Conservation (phyloP, 140 eudicot species). For the Flaveria floridana region DNA sequence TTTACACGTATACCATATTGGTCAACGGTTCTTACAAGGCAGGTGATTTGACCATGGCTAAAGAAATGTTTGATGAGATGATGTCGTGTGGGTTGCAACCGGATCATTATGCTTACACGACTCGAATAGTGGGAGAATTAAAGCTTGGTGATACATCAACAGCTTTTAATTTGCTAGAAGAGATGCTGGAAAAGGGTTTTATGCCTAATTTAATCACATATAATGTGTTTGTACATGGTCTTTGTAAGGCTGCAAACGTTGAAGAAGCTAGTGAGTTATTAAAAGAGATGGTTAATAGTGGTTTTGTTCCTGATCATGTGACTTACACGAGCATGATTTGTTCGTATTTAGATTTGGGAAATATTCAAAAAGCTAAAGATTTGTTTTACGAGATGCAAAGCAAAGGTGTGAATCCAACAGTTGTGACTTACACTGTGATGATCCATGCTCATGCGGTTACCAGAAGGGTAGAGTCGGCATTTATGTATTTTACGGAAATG, state of each 20-base stretch:
- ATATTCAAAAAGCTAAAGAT: constrained; percentile 50
- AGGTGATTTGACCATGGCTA: constrained; percentile 56
- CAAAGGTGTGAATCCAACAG: constrained; percentile 53
- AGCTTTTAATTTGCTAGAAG: constrained; percentile 47
- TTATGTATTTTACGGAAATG: constrained; percentile 56
- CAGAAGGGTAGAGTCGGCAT: constrained; percentile 52
- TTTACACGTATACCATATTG: constrained; percentile 61
- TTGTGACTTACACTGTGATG: constrained; percentile 62
- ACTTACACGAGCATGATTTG: constrained; percentile 67
- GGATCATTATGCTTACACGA: constrained; percentile 54
- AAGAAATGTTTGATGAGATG: constrained; percentile 54
- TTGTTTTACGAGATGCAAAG: constrained; percentile 52
- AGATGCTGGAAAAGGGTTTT: constrained; percentile 47
- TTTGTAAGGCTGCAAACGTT: constrained; percentile 47
- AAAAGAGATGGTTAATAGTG: constrained; percentile 44
- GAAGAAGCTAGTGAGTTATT: constrained; percentile 47
- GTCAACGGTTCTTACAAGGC: constrained; percentile 47
- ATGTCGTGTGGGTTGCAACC: constrained; percentile 54
- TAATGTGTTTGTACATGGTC: constrained; percentile 56
- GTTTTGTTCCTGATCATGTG: constrained; percentile 57
- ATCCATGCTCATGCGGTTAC: constrained; percentile 53
- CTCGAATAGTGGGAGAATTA: constrained; percentile 52
- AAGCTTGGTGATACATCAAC: constrained; percentile 38
- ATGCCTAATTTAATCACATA: constrained; percentile 46
- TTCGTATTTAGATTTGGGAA: constrained; percentile 46